Conservation (phyloP, 2,329 filamentous ascomycete species). For the Beauveria varroae region DNA sequence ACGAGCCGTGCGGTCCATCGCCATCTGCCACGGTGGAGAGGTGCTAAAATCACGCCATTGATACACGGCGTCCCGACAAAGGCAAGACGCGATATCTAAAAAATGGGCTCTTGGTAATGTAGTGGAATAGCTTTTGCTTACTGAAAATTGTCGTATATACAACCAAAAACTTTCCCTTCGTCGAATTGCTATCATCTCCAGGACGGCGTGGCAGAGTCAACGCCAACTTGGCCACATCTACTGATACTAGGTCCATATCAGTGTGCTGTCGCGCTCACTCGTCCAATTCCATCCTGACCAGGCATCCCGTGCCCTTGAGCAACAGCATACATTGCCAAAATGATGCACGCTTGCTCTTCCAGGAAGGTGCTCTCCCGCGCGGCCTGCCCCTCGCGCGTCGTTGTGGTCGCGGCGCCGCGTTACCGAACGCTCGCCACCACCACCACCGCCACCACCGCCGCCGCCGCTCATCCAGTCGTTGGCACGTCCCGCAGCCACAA, state of each 20-base stretch:
- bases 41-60: constrained; percentile 10
- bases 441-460: background rate
- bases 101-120: background rate
- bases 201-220: background rate
- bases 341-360: background rate
- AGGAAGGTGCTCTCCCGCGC: background rate
- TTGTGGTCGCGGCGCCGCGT: background rate
- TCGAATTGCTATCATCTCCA: background rate
- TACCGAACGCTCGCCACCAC: background rate
- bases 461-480: background rate
- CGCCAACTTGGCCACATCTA: no score
- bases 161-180: no score
- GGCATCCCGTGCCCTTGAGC: background rate
- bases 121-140: no score
- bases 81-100: background rate
- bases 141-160: no score
- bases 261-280: background rate
- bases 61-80: background rate
- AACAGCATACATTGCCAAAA: background rate
- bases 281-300: background rate
- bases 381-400: background rate
- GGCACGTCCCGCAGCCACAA: constrained; percentile 38
- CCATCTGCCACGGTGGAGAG: background rate
- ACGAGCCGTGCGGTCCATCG: constrained; percentile 4
- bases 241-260: background rate